A percentile compares a stretch with the other conserved stretches of the same genome.
Conservation (phyloP, 352 stramenopile species). For the Globisporangium lucens region DNA sequence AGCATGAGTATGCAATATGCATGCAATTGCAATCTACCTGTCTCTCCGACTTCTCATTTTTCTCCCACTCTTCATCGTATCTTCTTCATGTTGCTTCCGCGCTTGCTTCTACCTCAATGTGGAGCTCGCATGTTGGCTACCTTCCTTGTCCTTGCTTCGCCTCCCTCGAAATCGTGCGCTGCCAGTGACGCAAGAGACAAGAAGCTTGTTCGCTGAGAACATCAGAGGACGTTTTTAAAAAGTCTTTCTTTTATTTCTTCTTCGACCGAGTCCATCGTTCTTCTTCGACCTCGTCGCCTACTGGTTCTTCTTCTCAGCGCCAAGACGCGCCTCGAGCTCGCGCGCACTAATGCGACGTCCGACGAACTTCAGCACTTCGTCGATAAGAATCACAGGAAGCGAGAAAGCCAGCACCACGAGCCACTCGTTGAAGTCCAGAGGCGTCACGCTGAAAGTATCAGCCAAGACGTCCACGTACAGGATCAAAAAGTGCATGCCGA, state of each 20-base stretch:
- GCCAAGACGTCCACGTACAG: slow-evolving; percentile 93
- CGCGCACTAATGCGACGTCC: slow-evolving; percentile 76
- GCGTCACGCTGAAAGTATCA: slow-evolving; percentile 92
- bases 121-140: neutral
- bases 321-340: slow-evolving; percentile 67
- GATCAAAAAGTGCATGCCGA: slow-evolving; percentile 93
- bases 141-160: neutral
- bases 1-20: slow-evolving; percentile 1
- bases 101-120: slow-evolving; percentile 1
- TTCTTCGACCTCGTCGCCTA: slow-evolving; percentile 19
- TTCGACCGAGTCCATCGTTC: neutral
- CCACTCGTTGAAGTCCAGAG: slow-evolving; percentile 91
- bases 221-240: neutral
- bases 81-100: neutral
- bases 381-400: slow-evolving; percentile 91
- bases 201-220: neutral
- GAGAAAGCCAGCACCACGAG: slow-evolving; percentile 91
- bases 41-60: neutral
- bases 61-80: neutral
- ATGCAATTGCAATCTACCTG: slow-evolving; percentile 10
- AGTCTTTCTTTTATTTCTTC: slow-evolving; percentile 9
- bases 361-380: slow-evolving; percentile 93
- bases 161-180: slow-evolving; percentile 3
- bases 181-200: slow-evolving; percentile 5
- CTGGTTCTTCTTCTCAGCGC: slow-evolving; percentile 49